Evolutionary conservation across 768 basidiomycete genomes (phyloP).

Genomic region (Suillus variegatus): DNA sequence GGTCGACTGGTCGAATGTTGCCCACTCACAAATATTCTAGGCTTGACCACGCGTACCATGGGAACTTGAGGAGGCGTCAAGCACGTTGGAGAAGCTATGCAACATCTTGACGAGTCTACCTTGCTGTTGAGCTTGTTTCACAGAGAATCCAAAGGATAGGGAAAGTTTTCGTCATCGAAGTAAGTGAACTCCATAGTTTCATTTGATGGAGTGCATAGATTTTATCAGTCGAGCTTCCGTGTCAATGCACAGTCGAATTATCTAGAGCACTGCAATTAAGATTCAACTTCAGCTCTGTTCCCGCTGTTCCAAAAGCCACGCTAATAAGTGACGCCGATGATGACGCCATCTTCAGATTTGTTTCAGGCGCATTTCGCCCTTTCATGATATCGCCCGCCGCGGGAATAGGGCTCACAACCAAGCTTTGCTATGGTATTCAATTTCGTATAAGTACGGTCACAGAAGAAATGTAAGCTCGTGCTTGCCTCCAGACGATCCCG

Average conservation of each 20-base stretch:
- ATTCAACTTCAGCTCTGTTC: not conserved
- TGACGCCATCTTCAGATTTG: conserved; percentile 14
- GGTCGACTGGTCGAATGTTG: not conserved
- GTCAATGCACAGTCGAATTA: conserved; percentile 13
- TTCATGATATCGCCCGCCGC: conserved; percentile 18
- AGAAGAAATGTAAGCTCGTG: not conserved
- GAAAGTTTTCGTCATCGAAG: conserved; percentile 9
- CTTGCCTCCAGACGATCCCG: conserved; percentile 20
- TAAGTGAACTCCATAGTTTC: conserved; percentile 8
- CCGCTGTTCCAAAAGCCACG: not conserved
- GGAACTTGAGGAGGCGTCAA: conserved; percentile 11
- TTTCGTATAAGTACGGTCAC: not conserved
- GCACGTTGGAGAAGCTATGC: conserved; percentile 7
- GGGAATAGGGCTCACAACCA: conserved; percentile 15
- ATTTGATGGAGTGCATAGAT: conserved; percentile 8
- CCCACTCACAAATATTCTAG: conserved; percentile 15
- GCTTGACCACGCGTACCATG: conserved; percentile 9
- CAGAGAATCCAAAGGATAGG: conserved; percentile 9
- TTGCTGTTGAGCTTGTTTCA: conserved; percentile 15
- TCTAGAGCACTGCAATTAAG: not conserved
- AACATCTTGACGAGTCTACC: conserved; percentile 3
- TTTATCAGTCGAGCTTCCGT: conserved; percentile 14
- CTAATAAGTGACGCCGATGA: conserved; percentile 3
- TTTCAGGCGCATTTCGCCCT: conserved; percentile 22
- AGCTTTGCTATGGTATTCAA: conserved; percentile 10